Conservation (phyloP, 306 rosid species). For the Rubus parviflorus region DNA sequence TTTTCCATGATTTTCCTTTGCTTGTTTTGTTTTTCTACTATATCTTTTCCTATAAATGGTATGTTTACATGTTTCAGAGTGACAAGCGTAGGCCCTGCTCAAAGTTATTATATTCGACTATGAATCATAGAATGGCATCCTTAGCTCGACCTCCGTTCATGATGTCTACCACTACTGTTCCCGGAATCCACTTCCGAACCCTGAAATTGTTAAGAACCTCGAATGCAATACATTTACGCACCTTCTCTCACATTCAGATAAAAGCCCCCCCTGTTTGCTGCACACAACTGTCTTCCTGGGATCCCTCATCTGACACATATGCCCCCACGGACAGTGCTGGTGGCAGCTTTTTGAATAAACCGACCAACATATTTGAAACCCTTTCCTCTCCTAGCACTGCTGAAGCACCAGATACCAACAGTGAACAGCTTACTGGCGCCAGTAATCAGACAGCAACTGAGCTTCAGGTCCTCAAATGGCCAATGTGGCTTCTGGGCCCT, state of each 20-base stretch:
- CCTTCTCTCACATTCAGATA: slow-evolving; percentile 30
- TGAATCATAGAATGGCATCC: slow-evolving; percentile 48
- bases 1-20: background rate
- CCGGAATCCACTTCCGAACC: slow-evolving; percentile 27
- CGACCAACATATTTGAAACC: slow-evolving; percentile 56
- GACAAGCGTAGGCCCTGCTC: slow-evolving; percentile 7
- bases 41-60: background rate
- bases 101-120: slow-evolving; percentile 16
- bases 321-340: slow-evolving; percentile 39
- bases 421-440: slow-evolving; percentile 36
- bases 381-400: slow-evolving; percentile 40
- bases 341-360: slow-evolving; percentile 48
- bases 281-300: slow-evolving; percentile 68
- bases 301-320: slow-evolving; percentile 57
- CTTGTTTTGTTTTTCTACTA: background rate
- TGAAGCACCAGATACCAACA: slow-evolving; percentile 41
- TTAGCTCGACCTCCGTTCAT: slow-evolving; percentile 37
- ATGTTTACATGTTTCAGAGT: slow-evolving; percentile 23
- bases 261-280: slow-evolving; percentile 47
- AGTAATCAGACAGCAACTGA: slow-evolving; percentile 35
- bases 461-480: slow-evolving; percentile 79
- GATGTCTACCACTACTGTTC: slow-evolving; percentile 28
- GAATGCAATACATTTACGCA: slow-evolving; percentile 29
- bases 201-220: slow-evolving; percentile 38
- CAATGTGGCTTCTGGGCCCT: slow-evolving; percentile 91